Base-by-base conservation (phyloP, 2,329 filamentous ascomycete genomes). In the Scedosporium minutisporum region DNA sequence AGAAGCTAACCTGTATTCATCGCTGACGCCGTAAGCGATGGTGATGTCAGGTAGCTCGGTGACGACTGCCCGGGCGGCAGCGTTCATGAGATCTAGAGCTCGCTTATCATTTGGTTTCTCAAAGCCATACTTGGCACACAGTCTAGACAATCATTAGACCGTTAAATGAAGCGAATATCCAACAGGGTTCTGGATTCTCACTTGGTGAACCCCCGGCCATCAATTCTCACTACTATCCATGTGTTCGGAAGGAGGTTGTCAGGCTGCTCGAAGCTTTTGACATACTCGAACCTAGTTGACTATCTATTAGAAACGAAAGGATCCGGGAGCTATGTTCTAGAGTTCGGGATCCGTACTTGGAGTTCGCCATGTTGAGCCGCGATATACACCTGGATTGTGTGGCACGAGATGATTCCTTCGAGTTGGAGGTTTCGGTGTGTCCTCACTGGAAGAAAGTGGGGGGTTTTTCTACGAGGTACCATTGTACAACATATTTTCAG, bases 151-250 rank as follows among this genome's bases (percentile, higher is more conserved):
- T 2, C 21, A 33, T 6, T n/a, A 53, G 25, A 57, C 6, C 6
- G 18, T 21, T 7, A 38, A 38, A 38, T 58, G 42, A 14, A 23
- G 2, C 25, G 48, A 7, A 25, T 27, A 27, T 4, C 12, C 29
- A 10, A 58, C 44, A 42, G 21, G 14, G 10, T 18, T 23, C 3
- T 23, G 12, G 16, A n/a, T 6, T 42, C 75, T 72, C 78, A 96
- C 91, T 96, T 97, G 70, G 93, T 95, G 76, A 99, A 99, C 18
- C 92, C 93, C 66, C 93, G 84, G 25, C 95, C 95, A 76, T 99
- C 95, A 70, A 99, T 87, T 64, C 95, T 87, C 63, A 99, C 87
- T 21, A 97, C 91, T 63, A 97, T 89, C 92, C 93, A 99, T 27
- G 93, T 97, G 71, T 96, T 96, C 62, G 88, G 91, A 23, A 97